Evolutionary conservation across 331 rosid genomes (phyloP), one percentile per base, ranked within the genome.

Genomic region (Quercus phellos): DNA sequence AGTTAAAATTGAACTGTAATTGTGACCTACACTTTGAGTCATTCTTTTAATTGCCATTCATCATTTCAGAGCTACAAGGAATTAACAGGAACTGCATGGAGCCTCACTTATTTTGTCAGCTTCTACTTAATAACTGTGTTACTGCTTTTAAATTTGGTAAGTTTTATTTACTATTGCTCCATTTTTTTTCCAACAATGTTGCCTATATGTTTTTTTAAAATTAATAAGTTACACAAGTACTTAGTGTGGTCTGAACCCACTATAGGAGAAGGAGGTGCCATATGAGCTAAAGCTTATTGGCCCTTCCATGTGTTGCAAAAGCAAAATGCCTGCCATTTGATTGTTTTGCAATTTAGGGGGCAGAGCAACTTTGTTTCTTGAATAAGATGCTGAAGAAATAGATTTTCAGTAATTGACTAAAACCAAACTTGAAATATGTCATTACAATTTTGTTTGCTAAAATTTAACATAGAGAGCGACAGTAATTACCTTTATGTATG

Each of bases 81-180:
- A 58, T 76, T 95, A 77, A 92, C 96, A 3, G 98, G 96, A 76
- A 95, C 92, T 74, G 79, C 80, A 43, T 95, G 98, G 99, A 82
- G 84, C 73, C 46, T 88, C 46, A 54, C 26, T 60, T 95, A 95
- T 85, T 95, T 95, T 79, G 63, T 92, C 82, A 91, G 97, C 87
- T 95, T 92, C 89, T 95, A 95, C 90, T 81, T 95, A 60, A 77
- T 95, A 75, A 87, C 93, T 6, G 85, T 92, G 74, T 77, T 95
- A 80, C 97, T 95, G 81, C 98, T 95, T 59, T 76, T 95, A 88
- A 95, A 95, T 77, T 86, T 95, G 98, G 99, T 92, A 82, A 77
- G 88, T 72, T 75, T 53, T 80, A 24, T 67, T 76, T 43, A 77
- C 30, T 76, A 68, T 46, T 53, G 13, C 68, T 66, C 14, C 55